These are phyloP conservation scores for Syzygium oleosum DNA, from an alignment of 345 rosid genomes.

Conservation along the genomic window DNA sequence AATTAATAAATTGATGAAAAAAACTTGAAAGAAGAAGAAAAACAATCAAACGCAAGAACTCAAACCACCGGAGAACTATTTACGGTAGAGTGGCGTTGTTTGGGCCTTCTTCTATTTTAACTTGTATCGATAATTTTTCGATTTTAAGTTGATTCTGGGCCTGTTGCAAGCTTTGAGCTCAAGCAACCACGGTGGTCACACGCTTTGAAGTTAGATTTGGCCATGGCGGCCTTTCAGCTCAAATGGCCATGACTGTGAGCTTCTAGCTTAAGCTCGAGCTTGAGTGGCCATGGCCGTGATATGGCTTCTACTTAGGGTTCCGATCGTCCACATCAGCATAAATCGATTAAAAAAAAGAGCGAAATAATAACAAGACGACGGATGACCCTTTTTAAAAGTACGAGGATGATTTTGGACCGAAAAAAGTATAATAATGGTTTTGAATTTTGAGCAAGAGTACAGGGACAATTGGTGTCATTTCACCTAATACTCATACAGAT, in stretches of 20 bases:
- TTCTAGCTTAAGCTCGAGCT: not conserved
- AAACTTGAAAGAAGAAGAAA: not conserved
- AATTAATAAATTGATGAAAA: not conserved
- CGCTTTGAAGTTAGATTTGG: not conserved
- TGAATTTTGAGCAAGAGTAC: not conserved
- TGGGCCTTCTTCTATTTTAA: not conserved
- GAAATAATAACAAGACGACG: not conserved
- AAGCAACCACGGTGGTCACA: not conserved
- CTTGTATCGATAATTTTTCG: not conserved
- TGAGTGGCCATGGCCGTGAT: too few species aligned
- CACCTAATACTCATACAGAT: not conserved
- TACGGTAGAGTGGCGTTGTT: not conserved
- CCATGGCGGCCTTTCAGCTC: not conserved
- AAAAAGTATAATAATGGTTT: fast-evolving
- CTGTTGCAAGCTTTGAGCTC: not conserved
- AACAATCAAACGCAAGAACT: not conserved
- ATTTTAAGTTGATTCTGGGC: not conserved
- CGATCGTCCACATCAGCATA: not conserved
- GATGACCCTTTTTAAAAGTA: not conserved
- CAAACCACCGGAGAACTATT: not conserved
- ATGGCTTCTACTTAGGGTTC: not conserved
- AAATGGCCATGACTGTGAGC: not conserved
- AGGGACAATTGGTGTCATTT: not conserved
- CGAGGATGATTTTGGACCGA: not conserved
- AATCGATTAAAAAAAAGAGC: too few species aligned